phyloP scores from a whole-genome alignment of 495 filamentous ascomycete genomes.

The Talaromyces thailandensis region DNA sequence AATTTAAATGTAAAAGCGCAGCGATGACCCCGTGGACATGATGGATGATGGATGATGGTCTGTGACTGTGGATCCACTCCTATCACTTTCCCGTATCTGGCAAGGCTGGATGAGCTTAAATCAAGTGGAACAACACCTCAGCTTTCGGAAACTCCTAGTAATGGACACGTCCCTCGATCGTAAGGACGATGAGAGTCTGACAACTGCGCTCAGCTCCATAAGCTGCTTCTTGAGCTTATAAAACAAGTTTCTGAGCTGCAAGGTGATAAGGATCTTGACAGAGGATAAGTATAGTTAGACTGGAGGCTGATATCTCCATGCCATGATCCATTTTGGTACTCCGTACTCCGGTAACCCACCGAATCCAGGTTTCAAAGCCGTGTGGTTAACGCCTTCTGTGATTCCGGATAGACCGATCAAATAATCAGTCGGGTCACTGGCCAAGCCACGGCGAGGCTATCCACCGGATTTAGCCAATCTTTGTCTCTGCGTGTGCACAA shows the following conservation, averaged over 20 bases:
- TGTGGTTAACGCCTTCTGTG: background rate
- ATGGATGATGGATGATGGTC: background rate
- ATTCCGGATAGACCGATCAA: background rate
- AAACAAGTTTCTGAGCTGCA: background rate
- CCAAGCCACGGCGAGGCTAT: background rate
- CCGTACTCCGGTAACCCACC: background rate
- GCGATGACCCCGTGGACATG: background rate
- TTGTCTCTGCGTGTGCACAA: background rate
- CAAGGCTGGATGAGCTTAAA: conserved; percentile 1
- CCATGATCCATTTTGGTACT: background rate
- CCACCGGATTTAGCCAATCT: background rate
- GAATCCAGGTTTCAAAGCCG: background rate
- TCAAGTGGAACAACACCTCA: background rate
- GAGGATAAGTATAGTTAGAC: background rate
- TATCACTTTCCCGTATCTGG: background rate
- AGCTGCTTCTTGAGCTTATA: background rate
- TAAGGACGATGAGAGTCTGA: background rate
- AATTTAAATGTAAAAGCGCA: background rate
- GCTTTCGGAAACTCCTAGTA: background rate
- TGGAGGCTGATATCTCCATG: background rate
- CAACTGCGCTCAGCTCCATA: background rate
- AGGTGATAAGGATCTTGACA: background rate
- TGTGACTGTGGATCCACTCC: background rate
- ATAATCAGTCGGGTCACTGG: background rate
- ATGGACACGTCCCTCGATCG: background rate